Evolutionary conservation across 2,329 filamentous ascomycete genomes (phyloP).

Genomic region (Epichloe brachyelytri): DNA sequence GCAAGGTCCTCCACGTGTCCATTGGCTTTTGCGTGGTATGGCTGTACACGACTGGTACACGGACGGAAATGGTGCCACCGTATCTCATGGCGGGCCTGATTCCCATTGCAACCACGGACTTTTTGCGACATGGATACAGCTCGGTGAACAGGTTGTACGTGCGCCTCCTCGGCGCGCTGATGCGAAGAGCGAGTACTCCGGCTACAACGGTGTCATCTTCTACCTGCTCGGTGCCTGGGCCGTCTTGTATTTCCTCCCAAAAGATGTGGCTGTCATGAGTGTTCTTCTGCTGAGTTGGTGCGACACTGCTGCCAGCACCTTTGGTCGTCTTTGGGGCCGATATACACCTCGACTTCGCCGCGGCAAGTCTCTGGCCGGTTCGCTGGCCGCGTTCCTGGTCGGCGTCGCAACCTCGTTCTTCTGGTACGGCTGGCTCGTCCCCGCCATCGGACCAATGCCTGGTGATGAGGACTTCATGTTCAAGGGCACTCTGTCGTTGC

Average conservation of each 20-base stretch:
- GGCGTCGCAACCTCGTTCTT: constrained; percentile 71
- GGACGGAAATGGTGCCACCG: constrained; percentile 67
- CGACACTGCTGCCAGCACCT: constrained; percentile 90
- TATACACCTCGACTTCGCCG: constrained; percentile 76
- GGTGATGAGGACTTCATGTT: constrained; percentile 68
- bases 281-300: constrained; percentile 93
- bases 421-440: constrained; percentile 83
- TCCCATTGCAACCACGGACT: constrained; percentile 71
- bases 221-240: constrained; percentile 86
- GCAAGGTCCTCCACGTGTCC: constrained; percentile 85
- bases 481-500: constrained; percentile 61
- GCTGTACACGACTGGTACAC: constrained; percentile 69
- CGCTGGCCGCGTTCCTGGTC: constrained; percentile 67
- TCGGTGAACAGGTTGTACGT: constrained; percentile 83
- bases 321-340: constrained; percentile 77
- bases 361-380: constrained; percentile 87
- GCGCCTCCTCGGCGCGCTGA: constrained; percentile 69
- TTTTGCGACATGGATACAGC: constrained; percentile 70
- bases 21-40: constrained; percentile 90
- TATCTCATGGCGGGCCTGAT: constrained; percentile 70
- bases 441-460: constrained; percentile 49
- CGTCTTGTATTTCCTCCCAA: constrained; percentile 77
- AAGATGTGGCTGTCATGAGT: constrained; percentile 82
- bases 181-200: constrained; percentile 89
- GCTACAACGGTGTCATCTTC: constrained; percentile 95